Conservation (phyloP, 1,284 basidiomycete genomes). For the Schizophyllum amplum region DNA sequence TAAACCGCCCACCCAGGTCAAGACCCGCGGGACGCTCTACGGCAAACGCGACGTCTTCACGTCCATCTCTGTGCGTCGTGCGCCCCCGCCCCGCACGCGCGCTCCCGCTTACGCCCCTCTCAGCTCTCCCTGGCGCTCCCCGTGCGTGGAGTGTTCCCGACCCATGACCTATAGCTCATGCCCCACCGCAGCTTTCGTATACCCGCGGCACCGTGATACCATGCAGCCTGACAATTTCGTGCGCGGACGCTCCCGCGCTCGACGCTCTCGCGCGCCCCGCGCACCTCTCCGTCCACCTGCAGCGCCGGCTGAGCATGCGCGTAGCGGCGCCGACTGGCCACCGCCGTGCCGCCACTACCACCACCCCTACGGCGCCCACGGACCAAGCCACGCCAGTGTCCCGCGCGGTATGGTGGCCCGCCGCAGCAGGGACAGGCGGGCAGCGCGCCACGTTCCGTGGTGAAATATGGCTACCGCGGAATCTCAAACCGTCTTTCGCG, state of each 20-base stretch:
- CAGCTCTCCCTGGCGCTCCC: slow-evolving; percentile 27
- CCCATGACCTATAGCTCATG: not conserved
- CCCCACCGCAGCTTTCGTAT: slow-evolving; percentile 23
- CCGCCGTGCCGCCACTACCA: not conserved
- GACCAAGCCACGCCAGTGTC: slow-evolving; percentile 13
- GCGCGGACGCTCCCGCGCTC: slow-evolving; percentile 24
- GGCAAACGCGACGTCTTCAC: slow-evolving; percentile 18
- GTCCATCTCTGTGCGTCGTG: slow-evolving; percentile 16
- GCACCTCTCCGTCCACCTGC: not conserved
- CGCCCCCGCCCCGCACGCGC: slow-evolving; percentile 9
- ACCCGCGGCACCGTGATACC: slow-evolving; percentile 28
- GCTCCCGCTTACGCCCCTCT: slow-evolving; percentile 1
- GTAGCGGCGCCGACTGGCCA: not conserved
- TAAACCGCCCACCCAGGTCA: slow-evolving; percentile 11
- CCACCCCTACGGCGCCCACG: not conserved
- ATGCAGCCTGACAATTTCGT: slow-evolving; percentile 21
- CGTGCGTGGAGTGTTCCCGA: slow-evolving; percentile 12
- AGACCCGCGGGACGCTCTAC: slow-evolving; percentile 18
- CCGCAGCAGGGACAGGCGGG: not conserved
- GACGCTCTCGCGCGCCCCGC: slow-evolving; percentile 25
- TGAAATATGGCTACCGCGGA: slow-evolving; percentile 31
- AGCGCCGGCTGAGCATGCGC: not conserved
- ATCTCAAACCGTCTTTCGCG: slow-evolving; percentile 28
- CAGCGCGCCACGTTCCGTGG: slow-evolving; percentile 25
- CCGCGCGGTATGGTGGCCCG: slow-evolving; percentile 31